These are phyloP conservation scores for Aspergillus funiculosus DNA, from an alignment of 495 filamentous ascomycete genomes.

Conservation along the genomic window DNA sequence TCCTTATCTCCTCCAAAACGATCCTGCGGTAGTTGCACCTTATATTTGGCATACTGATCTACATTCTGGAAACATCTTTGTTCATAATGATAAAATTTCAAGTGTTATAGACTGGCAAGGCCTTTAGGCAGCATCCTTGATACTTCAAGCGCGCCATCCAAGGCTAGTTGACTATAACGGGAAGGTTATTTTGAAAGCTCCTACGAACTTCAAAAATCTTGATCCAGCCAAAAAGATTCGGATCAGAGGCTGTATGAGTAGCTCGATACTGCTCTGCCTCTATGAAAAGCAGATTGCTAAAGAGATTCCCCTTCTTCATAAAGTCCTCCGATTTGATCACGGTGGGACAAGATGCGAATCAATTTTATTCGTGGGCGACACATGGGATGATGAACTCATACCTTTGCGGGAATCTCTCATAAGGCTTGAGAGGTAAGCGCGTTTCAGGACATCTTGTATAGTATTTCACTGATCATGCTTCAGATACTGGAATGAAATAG, in stretches of 20 bases:
- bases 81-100: slow-evolving; percentile 23
- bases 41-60: slow-evolving; percentile 34
- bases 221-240: slow-evolving; percentile 15
- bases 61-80: slow-evolving; percentile 33
- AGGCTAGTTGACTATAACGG: slow-evolving; percentile 25
- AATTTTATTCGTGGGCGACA: slow-evolving; percentile 22
- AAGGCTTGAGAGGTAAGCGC: slow-evolving; percentile 17
- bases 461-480: slow-evolving; percentile 1
- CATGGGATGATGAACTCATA: slow-evolving; percentile 26
- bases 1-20: slow-evolving; percentile 23
- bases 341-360: slow-evolving; percentile 17
- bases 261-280: slow-evolving; percentile 22
- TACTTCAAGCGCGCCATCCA: slow-evolving; percentile 21
- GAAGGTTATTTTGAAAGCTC: slow-evolving; percentile 22
- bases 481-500: slow-evolving; percentile 25
- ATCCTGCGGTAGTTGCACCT: slow-evolving; percentile 17
- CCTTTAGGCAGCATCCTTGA: slow-evolving; percentile 22
- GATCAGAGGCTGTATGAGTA: slow-evolving; percentile 18
- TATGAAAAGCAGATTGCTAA: slow-evolving; percentile 23
- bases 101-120: slow-evolving; percentile 34
- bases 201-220: slow-evolving; percentile 23
- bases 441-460: not conserved
- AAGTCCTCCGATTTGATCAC: slow-evolving; percentile 10
- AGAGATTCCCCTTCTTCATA: slow-evolving; percentile 16
- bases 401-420: slow-evolving; percentile 26